These are phyloP conservation scores for Astraeus odoratus DNA, from an alignment of 768 basidiomycete genomes.

Conservation along the genomic window DNA sequence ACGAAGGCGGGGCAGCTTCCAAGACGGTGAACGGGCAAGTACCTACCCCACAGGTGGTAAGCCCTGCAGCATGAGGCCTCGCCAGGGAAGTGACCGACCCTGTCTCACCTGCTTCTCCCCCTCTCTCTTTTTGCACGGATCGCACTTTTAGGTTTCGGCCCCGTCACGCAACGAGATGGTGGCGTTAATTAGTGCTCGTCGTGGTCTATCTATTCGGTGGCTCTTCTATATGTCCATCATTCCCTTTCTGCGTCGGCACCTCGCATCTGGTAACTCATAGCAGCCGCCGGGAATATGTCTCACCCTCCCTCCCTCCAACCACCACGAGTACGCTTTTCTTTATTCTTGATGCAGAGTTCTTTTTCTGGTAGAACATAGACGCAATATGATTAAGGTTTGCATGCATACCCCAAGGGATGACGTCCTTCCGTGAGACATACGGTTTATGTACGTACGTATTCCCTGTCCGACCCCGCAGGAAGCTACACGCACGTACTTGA, in stretches of 20 bases:
- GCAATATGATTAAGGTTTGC: no score
- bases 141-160: conserved; percentile 19
- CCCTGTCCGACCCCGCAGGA: no score
- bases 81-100: conserved; percentile 22
- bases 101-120: background rate
- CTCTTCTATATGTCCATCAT: conserved; percentile 34
- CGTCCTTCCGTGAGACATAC: no score
- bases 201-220: conserved; percentile 26
- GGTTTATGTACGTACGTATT: no score
- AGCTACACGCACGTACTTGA: no score
- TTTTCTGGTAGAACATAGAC: background rate
- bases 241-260: conserved; percentile 28
- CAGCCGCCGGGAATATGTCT: conserved; percentile 16
- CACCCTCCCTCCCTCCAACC: conserved; percentile 4
- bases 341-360: conserved; percentile 11
- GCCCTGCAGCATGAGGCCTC: conserved; percentile 26
- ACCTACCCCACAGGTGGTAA: conserved; percentile 28
- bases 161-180: conserved; percentile 7
- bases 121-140: background rate
- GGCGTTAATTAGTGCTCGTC: conserved; percentile 19
- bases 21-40: conserved; percentile 34
- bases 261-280: conserved; percentile 16
- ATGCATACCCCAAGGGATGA: no score
- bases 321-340: no score
- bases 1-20: no score